Evolutionary conservation across 1,284 basidiomycete genomes (phyloP).

Genomic region (Tilletia indica): DNA sequence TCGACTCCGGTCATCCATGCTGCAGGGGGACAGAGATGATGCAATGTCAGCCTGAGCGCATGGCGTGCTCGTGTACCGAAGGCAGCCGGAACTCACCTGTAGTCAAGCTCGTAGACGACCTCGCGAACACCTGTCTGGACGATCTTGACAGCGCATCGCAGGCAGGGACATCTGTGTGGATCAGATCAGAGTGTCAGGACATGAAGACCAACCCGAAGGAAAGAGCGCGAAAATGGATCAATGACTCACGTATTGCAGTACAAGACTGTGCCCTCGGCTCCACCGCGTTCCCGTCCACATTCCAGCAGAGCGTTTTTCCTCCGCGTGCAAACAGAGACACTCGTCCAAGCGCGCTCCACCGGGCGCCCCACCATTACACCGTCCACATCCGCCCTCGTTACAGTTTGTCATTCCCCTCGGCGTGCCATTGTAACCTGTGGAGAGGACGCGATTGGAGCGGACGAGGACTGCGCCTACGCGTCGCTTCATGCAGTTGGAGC

Average conservation of each 20-base stretch:
- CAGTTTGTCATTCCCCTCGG: constrained; percentile 71
- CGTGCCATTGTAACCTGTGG: constrained; percentile 99
- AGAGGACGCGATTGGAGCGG: constrained; percentile 74
- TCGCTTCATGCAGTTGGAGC: constrained; percentile 75
- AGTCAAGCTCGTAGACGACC: constrained; percentile 92
- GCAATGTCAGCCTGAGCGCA: constrained; percentile 83
- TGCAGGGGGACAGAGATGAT: constrained; percentile 76
- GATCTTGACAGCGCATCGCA: constrained; percentile 94
- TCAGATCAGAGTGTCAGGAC: background rate
- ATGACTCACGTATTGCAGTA: constrained; percentile 74
- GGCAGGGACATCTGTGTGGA: constrained; percentile 79
- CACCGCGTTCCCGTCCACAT: constrained; percentile 70
- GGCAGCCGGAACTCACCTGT: constrained; percentile 56
- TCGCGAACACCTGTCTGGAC: constrained; percentile 88
- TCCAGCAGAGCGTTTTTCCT: constrained; percentile 97
- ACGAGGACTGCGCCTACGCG: constrained; percentile 90
- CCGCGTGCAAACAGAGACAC: constrained; percentile 93
- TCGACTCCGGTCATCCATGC: constrained; percentile 60
- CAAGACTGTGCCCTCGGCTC: constrained; percentile 66
- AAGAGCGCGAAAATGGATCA: background rate
- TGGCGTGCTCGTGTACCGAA: constrained; percentile 84
- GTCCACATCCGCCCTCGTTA: constrained; percentile 53
- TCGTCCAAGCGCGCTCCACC: constrained; percentile 62
- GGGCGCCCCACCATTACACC: constrained; percentile 42
- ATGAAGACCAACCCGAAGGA: too few species aligned